These are phyloP conservation scores for Chernovozyma aurita DNA, from an alignment of 1,139 yeast genomes.

Conservation along the genomic window DNA sequence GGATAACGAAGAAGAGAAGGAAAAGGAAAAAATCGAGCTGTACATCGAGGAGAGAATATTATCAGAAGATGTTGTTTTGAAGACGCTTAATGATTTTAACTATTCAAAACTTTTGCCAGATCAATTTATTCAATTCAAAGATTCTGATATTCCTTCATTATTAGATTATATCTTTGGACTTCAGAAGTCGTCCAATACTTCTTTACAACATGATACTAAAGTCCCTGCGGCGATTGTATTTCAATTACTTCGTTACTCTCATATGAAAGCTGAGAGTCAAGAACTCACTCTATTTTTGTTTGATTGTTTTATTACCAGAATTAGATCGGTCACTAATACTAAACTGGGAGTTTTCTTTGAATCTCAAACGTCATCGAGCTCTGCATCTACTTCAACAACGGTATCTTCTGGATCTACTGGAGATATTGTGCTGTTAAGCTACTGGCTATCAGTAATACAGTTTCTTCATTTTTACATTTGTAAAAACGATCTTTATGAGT, in stretches of 20 bases:
- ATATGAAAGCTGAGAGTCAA: constrained; percentile 46
- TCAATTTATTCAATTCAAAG: constrained; percentile 56
- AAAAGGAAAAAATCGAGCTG: constrained; percentile 20
- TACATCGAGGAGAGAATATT: constrained; percentile 28
- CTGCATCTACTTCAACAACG: constrained; percentile 14
- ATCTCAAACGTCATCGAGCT: constrained; percentile 22
- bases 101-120: constrained; percentile 43
- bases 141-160: constrained; percentile 59
- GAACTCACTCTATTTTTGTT: constrained; percentile 55
- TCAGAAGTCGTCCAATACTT: constrained; percentile 16
- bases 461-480: constrained; percentile 61
- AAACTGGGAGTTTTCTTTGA: constrained; percentile 56
- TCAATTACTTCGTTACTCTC: constrained; percentile 65
- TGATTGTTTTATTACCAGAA: constrained; percentile 57
- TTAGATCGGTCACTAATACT: constrained; percentile 55
- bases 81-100: constrained; percentile 37
- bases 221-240: constrained; percentile 66
- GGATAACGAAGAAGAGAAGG: constrained; percentile 20
- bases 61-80: constrained; percentile 25
- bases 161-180: constrained; percentile 52
- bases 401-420: constrained; percentile 25
- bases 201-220: constrained; percentile 51
- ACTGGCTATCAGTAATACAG: constrained; percentile 68
- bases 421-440: constrained; percentile 66
- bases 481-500: constrained; percentile 50